Conservation (phyloP, 805 yeast genomes). For the Myxozyma neglecta region DNA sequence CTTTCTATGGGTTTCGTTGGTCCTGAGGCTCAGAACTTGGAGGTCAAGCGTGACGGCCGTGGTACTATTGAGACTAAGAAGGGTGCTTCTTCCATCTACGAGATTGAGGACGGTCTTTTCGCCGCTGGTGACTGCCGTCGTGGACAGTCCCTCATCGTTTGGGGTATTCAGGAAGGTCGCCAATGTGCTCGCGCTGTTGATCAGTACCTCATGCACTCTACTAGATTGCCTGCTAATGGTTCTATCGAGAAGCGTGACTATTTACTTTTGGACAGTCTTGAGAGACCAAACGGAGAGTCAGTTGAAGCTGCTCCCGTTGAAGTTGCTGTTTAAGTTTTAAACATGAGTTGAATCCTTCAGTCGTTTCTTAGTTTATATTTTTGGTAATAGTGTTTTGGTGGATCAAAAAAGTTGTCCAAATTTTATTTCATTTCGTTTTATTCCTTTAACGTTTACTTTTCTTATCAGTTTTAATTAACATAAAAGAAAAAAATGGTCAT, state of each 20-base stretch:
- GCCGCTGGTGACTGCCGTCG: conserved; percentile 99
- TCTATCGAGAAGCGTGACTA: conserved; percentile 84
- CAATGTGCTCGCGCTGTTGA: conserved; percentile 97
- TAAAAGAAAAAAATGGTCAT: background rate
- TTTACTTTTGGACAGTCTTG: conserved; percentile 39
- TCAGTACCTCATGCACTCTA: conserved; percentile 67
- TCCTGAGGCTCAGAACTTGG: conserved; percentile 81
- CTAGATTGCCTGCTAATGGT: conserved; percentile 91
- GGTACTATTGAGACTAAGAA: conserved; percentile 68
- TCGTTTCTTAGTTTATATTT: background rate
- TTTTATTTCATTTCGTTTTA: background rate
- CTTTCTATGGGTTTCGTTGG: conserved; percentile 98
- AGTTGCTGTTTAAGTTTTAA: conserved; percentile 17
- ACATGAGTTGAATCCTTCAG: background rate
- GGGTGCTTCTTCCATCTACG: conserved; percentile 64
- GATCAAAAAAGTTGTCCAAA: conserved; percentile 1
- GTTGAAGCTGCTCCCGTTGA: conserved; percentile 25
- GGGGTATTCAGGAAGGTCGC: conserved; percentile 99
- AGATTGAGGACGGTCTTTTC: conserved; percentile 69
- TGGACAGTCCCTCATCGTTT: conserved; percentile 95
- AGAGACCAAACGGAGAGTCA: conserved; percentile 1
- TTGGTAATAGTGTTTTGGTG: conserved; percentile 5
- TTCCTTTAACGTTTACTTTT: background rate
- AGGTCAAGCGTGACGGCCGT: conserved; percentile 66
- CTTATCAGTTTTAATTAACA: background rate